Percentiles rank a stretch among this genome's conserved stretches.
Evolutionary conservation across 345 rosid genomes (phyloP).

Genomic region (Eucalyptus camaldulensis): DNA sequence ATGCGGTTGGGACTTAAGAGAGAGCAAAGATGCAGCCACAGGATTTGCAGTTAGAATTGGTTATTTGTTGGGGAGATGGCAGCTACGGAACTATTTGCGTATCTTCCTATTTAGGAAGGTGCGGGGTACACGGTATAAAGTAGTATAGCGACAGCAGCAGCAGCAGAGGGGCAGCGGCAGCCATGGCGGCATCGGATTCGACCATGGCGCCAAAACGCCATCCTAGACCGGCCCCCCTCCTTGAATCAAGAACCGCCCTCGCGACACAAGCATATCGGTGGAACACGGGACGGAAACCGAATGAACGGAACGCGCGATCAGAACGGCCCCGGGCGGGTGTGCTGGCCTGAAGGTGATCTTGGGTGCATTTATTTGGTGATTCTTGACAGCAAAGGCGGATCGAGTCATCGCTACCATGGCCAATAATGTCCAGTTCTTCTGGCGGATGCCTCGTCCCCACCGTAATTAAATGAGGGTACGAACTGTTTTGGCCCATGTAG

Average conservation of each 20-base stretch:
- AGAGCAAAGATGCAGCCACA: background rate
- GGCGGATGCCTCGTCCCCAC: background rate
- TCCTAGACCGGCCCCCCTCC: background rate
- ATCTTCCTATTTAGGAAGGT: background rate
- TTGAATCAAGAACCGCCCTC: background rate
- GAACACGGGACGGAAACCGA: background rate
- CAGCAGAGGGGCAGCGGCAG: no score
- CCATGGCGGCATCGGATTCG: rapidly evolving
- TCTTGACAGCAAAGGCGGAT: background rate
- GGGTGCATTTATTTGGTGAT: background rate
- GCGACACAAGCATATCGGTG: background rate
- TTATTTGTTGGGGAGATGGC: background rate
- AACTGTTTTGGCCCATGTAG: background rate
- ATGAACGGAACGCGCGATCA: background rate
- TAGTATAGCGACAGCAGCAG: background rate
- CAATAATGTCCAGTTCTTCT: background rate
- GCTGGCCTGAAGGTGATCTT: background rate
- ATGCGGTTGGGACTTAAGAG: no score
- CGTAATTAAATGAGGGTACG: background rate
- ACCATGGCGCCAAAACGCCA: rapidly evolving
- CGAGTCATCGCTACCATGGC: rapidly evolving
- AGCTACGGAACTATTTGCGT: background rate
- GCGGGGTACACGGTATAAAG: background rate
- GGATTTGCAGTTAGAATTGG: background rate
- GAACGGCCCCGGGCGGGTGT: no score